A percentile compares a stretch with the other conserved stretches of the same genome.
Evolutionary conservation across 1,284 basidiomycete genomes (phyloP).

Genomic region (Phaffia rhodozyma): DNA sequence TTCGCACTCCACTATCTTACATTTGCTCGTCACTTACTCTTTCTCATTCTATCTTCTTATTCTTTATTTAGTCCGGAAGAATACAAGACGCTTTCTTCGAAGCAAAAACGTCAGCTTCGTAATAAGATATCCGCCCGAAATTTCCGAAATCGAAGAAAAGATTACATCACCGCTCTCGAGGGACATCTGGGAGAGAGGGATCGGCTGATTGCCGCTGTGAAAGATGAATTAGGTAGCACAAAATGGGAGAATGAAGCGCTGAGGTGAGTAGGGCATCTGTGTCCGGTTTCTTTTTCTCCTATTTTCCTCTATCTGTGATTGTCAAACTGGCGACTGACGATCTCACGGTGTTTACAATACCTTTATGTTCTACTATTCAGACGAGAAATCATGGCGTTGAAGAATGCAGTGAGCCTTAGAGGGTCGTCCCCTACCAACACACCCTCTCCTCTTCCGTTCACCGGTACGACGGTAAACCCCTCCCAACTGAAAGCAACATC

Average conservation of each 20-base stretch:
- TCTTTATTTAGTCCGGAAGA: slow-evolving; percentile 52
- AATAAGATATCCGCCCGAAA: slow-evolving; percentile 96
- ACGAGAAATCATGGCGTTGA: slow-evolving; percentile 70
- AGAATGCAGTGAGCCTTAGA: slow-evolving; percentile 49
- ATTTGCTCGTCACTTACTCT: not conserved
- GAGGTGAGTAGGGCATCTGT: slow-evolving; percentile 28
- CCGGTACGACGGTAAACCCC: slow-evolving; percentile 28
- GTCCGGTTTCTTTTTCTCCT: not conserved
- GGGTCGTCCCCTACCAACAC: slow-evolving; percentile 42
- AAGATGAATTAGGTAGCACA: slow-evolving; percentile 66
- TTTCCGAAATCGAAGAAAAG: slow-evolving; percentile 86
- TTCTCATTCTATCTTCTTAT: not conserved
- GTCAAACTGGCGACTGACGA: not conserved
- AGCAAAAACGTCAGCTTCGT: slow-evolving; percentile 89
- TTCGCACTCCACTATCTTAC: not conserved
- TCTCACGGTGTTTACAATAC: not conserved
- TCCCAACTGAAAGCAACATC: slow-evolving; percentile 27
- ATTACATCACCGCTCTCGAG: slow-evolving; percentile 87
- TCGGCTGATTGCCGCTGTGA: slow-evolving; percentile 72
- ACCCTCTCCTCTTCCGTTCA: slow-evolving; percentile 21
- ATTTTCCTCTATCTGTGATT: no score
- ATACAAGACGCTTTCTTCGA: slow-evolving; percentile 87
- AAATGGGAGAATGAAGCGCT: slow-evolving; percentile 73
- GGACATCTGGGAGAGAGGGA: slow-evolving; percentile 88
- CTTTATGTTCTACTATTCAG: slow-evolving; percentile 32